These are phyloP conservation scores for Yamadazyma phyllophila DNA, from an alignment of 805 yeast genomes.

Conservation along the genomic window DNA sequence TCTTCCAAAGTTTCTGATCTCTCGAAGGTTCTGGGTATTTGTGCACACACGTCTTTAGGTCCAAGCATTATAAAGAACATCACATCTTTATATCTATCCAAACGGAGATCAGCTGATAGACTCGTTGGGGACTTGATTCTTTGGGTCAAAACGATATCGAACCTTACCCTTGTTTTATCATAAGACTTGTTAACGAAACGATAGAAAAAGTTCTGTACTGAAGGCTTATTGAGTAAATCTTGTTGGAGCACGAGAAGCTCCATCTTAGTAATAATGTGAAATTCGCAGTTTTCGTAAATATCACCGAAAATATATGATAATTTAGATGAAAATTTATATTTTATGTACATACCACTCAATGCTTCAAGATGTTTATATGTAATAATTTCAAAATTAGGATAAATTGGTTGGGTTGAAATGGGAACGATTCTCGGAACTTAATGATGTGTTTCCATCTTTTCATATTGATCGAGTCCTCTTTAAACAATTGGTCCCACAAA, in stretches of 20 bases:
- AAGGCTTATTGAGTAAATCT: background rate
- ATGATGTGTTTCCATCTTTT: slow-evolving; percentile 43
- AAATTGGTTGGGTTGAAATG: slow-evolving; percentile 40
- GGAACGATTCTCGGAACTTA: slow-evolving; percentile 34
- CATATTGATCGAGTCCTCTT: slow-evolving; percentile 32
- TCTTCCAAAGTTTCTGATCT: slow-evolving; percentile 17
- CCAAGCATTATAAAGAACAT: slow-evolving; percentile 27
- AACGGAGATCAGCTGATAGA: slow-evolving; percentile 25
- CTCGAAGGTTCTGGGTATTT: slow-evolving; percentile 24
- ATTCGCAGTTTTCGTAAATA: background rate
- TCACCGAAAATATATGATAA: too few relatives aligned
- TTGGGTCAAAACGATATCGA: slow-evolving; percentile 37
- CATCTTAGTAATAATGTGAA: background rate
- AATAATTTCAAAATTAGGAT: slow-evolving; percentile 34
- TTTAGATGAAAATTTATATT: too few relatives aligned
- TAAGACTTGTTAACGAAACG: slow-evolving; percentile 50
- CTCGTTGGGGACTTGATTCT: slow-evolving; percentile 33
- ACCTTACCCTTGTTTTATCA: slow-evolving; percentile 45
- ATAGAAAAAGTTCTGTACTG: slow-evolving; percentile 6
- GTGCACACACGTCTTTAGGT: slow-evolving; percentile 19
- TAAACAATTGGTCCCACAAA: slow-evolving; percentile 38
- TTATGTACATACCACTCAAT: too few relatives aligned
- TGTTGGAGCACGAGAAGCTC: slow-evolving; percentile 4
- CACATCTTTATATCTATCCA: slow-evolving; percentile 18
- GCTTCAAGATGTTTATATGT: slow-evolving; percentile 15